Conservation (phyloP, 2,329 filamentous ascomycete genomes). For the Stachybotrys chartarum region DNA sequence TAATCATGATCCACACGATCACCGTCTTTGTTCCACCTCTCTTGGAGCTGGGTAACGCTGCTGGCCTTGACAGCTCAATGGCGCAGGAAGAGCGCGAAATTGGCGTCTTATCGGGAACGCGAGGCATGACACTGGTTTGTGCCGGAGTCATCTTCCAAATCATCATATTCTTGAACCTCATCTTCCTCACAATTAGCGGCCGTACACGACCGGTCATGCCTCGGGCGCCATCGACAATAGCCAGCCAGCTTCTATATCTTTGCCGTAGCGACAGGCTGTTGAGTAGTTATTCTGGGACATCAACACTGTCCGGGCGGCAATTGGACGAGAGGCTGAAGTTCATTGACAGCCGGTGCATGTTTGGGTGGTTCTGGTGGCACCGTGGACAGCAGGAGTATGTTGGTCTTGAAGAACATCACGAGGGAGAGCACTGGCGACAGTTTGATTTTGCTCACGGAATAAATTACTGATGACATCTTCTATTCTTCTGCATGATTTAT, state of each 20-base stretch:
- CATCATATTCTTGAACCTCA: conserved; percentile 2
- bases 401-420: neutral
- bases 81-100: neutral
- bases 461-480: neutral
- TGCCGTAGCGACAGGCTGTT: conserved; percentile 2
- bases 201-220: neutral
- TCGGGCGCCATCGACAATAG: conserved; percentile 1
- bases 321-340: neutral
- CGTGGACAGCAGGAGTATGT: neutral
- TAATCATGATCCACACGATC: conserved; percentile 1
- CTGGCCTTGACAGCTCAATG: neutral
- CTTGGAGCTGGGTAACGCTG: neutral
- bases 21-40: conserved; percentile 1
- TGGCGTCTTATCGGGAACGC: neutral
- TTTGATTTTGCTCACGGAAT: neutral
- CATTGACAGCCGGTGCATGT: neutral
- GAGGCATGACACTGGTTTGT: neutral
- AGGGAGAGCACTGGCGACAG: neutral
- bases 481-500: too few species aligned
- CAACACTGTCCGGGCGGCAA: neutral
- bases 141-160: neutral
- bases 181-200: neutral
- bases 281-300: neutral
- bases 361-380: conserved; percentile 1
- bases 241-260: conserved; percentile 1